Conservation (phyloP, 2,329 filamentous ascomycete species). For the Exophiala calicioides region DNA sequence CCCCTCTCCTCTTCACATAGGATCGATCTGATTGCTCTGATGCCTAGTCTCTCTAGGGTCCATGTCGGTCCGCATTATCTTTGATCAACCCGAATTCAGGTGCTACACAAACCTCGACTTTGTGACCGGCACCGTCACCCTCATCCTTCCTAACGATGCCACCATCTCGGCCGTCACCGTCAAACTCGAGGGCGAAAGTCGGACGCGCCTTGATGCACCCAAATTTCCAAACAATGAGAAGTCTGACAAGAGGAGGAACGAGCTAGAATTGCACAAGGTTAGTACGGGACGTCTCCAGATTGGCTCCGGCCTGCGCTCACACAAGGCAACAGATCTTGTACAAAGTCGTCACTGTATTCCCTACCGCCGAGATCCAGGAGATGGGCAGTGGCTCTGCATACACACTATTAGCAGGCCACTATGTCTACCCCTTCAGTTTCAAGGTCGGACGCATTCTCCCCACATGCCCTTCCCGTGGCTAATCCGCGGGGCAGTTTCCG, state of each 20-base stretch:
- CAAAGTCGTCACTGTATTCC: conserved; percentile 50
- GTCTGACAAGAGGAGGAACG: conserved; percentile 50
- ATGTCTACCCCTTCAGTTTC: conserved; percentile 53
- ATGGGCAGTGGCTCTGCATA: conserved; percentile 38
- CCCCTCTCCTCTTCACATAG: conserved; percentile 1
- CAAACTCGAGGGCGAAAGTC: conserved; percentile 53
- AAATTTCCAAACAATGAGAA: conserved; percentile 44
- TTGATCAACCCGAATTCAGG: conserved; percentile 43
- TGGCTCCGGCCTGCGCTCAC: conserved; percentile 7
- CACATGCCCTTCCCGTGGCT: not conserved
- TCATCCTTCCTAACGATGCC: conserved; percentile 44
- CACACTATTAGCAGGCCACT: conserved; percentile 48
- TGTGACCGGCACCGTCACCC: conserved; percentile 47
- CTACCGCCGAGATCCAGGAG: conserved; percentile 44
- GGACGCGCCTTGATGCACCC: conserved; percentile 45
- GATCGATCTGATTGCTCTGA: conserved; percentile 16
- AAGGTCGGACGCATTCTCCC: conserved; percentile 40
- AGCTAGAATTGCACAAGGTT: conserved; percentile 53
- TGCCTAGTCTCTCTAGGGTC: conserved; percentile 22
- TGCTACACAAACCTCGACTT: conserved; percentile 53
- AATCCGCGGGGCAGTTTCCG: conserved; percentile 41
- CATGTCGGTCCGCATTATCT: conserved; percentile 49
- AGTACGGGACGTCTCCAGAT: conserved; percentile 23
- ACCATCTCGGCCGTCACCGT: conserved; percentile 49
- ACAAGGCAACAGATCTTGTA: conserved; percentile 45